phyloP scores from a whole-genome alignment of 2,329 filamentous ascomycete species.

The Epicoccum sorghinum region DNA sequence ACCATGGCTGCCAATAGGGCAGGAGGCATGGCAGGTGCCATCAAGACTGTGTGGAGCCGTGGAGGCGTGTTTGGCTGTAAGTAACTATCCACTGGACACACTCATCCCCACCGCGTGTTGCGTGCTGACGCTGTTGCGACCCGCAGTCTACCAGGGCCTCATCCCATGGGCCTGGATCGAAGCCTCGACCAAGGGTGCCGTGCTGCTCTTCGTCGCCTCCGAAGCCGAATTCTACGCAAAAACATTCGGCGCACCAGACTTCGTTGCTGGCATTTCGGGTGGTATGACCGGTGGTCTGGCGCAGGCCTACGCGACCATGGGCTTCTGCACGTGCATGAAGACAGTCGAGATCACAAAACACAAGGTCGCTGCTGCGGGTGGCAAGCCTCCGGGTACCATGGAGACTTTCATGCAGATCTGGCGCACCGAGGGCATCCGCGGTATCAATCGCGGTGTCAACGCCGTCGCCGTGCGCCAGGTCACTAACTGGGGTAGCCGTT shows the following conservation, averaged over 20 bases:
- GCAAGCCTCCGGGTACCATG: constrained; percentile 88
- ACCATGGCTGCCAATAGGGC: constrained; percentile 97
- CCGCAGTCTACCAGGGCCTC: constrained; percentile 94
- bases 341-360: constrained; percentile 99
- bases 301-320: constrained; percentile 99
- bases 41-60: constrained; percentile 88
- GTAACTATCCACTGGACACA: constrained; percentile 48
- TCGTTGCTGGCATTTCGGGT: constrained; percentile 85
- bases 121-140: constrained; percentile 77
- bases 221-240: constrained; percentile 96
- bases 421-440: constrained; percentile 87
- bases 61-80: constrained; percentile 93
- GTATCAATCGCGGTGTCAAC: constrained; percentile 99
- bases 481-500: constrained; percentile 98
- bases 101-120: constrained; percentile 54
- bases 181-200: constrained; percentile 98
- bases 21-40: constrained; percentile 82
- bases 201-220: constrained; percentile 97
- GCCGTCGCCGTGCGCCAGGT: constrained; percentile 98
- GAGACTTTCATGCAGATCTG: constrained; percentile 97
- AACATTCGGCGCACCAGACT: constrained; percentile 80
- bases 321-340: constrained; percentile 99
- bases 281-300: constrained; percentile 94
- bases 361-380: constrained; percentile 84
- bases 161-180: constrained; percentile 98